Evolutionary conservation across 2,329 filamentous ascomycete genomes (phyloP).

Genomic region (Diaporthe vexans): DNA sequence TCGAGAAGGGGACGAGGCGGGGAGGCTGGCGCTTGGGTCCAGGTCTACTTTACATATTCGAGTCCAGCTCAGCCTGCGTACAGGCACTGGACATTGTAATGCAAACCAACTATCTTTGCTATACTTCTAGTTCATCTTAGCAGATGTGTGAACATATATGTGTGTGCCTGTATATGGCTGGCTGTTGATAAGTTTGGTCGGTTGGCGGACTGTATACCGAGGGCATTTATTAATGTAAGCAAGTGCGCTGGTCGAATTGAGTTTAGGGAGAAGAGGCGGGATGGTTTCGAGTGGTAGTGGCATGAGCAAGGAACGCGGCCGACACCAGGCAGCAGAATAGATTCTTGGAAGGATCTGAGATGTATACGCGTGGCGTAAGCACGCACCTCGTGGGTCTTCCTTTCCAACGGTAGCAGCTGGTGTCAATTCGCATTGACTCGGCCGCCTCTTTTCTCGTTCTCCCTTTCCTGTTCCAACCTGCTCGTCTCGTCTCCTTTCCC

Average conservation of each 20-base stretch:
- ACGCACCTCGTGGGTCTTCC: background rate
- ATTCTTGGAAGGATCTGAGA: conserved; percentile 32
- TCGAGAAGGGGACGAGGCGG: conserved; percentile 5
- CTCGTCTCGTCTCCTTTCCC: background rate
- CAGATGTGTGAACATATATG: background rate
- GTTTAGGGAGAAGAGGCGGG: conserved; percentile 9
- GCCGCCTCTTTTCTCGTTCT: background rate
- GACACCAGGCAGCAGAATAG: conserved; percentile 37
- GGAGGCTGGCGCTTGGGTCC: background rate
- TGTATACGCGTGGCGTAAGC: conserved; percentile 15
- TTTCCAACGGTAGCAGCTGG: background rate
- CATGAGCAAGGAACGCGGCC: conserved; percentile 20
- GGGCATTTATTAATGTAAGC: too few species aligned
- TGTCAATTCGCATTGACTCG: background rate
- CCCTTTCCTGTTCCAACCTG: background rate
- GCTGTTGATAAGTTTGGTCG: background rate
- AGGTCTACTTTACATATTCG: conserved; percentile 26
- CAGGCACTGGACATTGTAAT: conserved; percentile 28
- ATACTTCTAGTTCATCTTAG: background rate
- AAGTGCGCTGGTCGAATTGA: conserved; percentile 4
- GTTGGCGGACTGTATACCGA: background rate
- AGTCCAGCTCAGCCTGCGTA: conserved; percentile 22
- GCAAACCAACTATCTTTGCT: conserved; percentile 31
- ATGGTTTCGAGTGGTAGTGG: conserved; percentile 22
- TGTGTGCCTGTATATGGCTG: background rate